Evolutionary conservation across 176 grass and related monocot species (phyloP).

Genomic region (Hyparrhenia diplandra): DNA sequence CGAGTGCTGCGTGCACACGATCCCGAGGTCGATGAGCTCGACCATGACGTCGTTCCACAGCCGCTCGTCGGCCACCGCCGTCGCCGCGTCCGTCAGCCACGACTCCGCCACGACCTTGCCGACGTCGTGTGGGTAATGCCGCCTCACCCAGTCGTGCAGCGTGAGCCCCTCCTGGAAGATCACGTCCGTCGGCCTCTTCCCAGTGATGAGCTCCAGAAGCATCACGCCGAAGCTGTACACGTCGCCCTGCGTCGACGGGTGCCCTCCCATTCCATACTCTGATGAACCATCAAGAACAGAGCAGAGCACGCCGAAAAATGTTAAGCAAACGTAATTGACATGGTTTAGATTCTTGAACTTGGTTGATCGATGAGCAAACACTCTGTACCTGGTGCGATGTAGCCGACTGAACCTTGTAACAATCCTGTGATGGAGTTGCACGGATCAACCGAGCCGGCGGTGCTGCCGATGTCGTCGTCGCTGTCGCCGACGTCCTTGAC

Average conservation of each 20-base stretch:
- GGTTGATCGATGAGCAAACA: not conserved
- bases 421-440: slow-evolving; percentile 81
- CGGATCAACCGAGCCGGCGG: slow-evolving; percentile 40
- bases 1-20: slow-evolving; percentile 71
- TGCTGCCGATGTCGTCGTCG: not conserved
- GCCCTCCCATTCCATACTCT: slow-evolving; percentile 92
- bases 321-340: not conserved
- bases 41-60: slow-evolving; percentile 34
- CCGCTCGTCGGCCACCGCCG: slow-evolving; percentile 32
- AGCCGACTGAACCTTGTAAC: slow-evolving; percentile 80
- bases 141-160: slow-evolving; percentile 80
- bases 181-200: slow-evolving; percentile 72
- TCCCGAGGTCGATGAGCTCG: slow-evolving; percentile 69
- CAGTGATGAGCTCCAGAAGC: slow-evolving; percentile 71
- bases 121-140: slow-evolving; percentile 59
- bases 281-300: slow-evolving; percentile 27
- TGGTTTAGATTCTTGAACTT: not conserved
- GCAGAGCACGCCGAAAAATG: not conserved
- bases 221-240: slow-evolving; percentile 96
- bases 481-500: slow-evolving; percentile 40
- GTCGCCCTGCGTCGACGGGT: slow-evolving; percentile 72
- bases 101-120: slow-evolving; percentile 43
- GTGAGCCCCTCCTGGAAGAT: slow-evolving; percentile 88
- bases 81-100: slow-evolving; percentile 34
- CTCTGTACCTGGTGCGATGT: slow-evolving; percentile 81